Conservation (phyloP, 2,329 filamentous ascomycete genomes). For the Trichoderma lentiforme region DNA sequence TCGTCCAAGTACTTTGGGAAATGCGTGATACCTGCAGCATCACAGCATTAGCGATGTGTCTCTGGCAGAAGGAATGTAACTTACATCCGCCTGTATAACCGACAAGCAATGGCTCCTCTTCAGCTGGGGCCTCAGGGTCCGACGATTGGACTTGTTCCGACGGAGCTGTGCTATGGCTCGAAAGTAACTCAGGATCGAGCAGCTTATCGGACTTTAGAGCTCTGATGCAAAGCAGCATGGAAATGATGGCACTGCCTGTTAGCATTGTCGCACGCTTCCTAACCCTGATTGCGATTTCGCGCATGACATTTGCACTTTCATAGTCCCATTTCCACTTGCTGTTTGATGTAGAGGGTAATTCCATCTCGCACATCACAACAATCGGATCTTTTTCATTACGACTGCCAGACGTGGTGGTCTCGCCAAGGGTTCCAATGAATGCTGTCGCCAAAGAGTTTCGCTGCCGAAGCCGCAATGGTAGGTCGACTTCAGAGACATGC, state of each 20-base stretch:
- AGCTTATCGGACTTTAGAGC: background rate
- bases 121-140: background rate
- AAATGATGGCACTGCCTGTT: background rate
- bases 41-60: background rate
- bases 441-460: background rate
- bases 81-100: background rate
- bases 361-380: background rate
- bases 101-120: background rate
- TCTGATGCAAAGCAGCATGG: background rate
- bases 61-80: background rate
- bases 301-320: background rate
- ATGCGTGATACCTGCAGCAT: background rate
- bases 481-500: background rate
- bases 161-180: background rate
- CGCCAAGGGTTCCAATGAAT: background rate
- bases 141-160: background rate
- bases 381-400: background rate
- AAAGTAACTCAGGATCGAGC: background rate
- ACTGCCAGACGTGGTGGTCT: background rate
- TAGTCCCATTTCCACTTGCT: background rate
- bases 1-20: background rate
- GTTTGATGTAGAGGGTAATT: background rate
- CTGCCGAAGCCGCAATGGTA: background rate
- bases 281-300: background rate
- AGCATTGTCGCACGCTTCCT: background rate